phyloP scores from a whole-genome alignment of 2,329 filamentous ascomycete genomes.

The Apiospora pterosperma region DNA sequence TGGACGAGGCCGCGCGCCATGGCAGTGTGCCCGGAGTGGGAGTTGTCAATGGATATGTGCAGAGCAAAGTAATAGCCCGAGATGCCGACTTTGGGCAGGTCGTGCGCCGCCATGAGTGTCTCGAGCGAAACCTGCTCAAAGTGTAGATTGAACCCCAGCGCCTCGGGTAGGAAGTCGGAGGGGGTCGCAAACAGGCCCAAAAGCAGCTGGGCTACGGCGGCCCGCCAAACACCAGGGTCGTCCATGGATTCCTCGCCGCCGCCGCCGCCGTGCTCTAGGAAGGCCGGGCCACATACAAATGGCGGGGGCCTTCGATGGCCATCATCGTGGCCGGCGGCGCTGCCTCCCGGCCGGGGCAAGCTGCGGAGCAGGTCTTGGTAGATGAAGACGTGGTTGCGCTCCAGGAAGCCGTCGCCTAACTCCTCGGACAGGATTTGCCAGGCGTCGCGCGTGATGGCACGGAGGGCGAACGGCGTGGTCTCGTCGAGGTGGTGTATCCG shows the following conservation, averaged over 20 bases:
- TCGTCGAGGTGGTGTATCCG: too few relatives aligned
- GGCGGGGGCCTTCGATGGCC: too few relatives aligned
- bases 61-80: neutral
- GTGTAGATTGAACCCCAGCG: constrained; percentile 48
- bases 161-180: constrained; percentile 45
- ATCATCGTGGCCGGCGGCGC: too few relatives aligned
- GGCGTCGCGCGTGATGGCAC: constrained; percentile 35
- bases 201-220: constrained; percentile 39
- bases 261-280: too few relatives aligned
- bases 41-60: neutral
- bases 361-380: too few relatives aligned
- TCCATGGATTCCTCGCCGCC: too few relatives aligned
- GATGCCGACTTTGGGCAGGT: neutral
- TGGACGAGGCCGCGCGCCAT: neutral
- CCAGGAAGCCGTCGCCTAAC: constrained; percentile 43
- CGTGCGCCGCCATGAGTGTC: neutral
- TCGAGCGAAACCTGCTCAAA: constrained; percentile 35
- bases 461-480: constrained; percentile 9
- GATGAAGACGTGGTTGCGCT: constrained; percentile 40
- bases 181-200: constrained; percentile 47
- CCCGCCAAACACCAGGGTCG: constrained; percentile 31
- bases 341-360: too few relatives aligned
- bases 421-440: constrained; percentile 51
- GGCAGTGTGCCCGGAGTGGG: neutral
- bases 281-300: too few relatives aligned